A percentile compares a stretch with the other conserved stretches of the same genome.
These are phyloP conservation scores for Puccinellia tenuiflora DNA, from an alignment of 176 grass and related monocot genomes.

Conservation along the genomic window DNA sequence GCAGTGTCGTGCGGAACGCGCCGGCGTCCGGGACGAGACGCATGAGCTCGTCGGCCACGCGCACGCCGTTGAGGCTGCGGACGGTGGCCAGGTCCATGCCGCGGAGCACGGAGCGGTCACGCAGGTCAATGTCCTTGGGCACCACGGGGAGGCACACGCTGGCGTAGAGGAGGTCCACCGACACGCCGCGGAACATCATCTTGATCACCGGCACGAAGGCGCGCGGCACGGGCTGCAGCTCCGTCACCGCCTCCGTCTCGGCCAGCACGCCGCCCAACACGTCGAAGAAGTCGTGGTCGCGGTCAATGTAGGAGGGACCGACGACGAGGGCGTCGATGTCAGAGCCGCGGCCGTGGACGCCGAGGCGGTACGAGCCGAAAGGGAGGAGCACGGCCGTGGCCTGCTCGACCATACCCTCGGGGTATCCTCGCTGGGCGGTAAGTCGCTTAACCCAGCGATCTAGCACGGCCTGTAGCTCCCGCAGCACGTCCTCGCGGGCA, in stretches of 20 bases:
- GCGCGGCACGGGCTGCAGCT: constrained; percentile 68
- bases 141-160: constrained; percentile 49
- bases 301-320: constrained; percentile 67
- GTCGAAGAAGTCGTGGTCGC: constrained; percentile 66
- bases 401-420: constrained; percentile 52
- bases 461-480: constrained; percentile 42
- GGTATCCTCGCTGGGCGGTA: constrained; percentile 48
- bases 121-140: constrained; percentile 51
- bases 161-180: constrained; percentile 79
- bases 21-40: constrained; percentile 60
- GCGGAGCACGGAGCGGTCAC: constrained; percentile 51
- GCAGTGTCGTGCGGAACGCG: constrained; percentile 61
- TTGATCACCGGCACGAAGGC: constrained; percentile 82
- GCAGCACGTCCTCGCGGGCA: constrained; percentile 42
- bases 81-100: constrained; percentile 49
- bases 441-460: constrained; percentile 70
- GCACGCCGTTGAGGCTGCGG: constrained; percentile 77
- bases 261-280: constrained; percentile 48
- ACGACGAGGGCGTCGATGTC: constrained; percentile 86
- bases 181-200: constrained; percentile 64
- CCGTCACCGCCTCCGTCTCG: constrained; percentile 51
- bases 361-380: constrained; percentile 80
- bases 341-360: constrained; percentile 76
- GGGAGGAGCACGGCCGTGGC: constrained; percentile 72
- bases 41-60: constrained; percentile 68